Evolutionary conservation across 768 basidiomycete species (phyloP).

Genomic region (Chalciporus chontae): DNA sequence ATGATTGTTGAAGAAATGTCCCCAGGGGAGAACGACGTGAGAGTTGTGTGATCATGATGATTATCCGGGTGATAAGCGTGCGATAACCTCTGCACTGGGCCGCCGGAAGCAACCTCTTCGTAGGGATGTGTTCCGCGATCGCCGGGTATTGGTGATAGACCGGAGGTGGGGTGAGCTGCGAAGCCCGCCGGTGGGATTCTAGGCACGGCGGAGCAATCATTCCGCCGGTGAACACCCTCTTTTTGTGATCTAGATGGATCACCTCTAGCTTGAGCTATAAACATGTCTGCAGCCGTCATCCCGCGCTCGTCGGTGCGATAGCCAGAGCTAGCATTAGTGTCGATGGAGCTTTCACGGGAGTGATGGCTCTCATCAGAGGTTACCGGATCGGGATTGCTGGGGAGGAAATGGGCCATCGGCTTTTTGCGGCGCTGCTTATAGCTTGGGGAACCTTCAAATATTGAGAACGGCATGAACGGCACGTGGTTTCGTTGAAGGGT

Average conservation of each 20-base stretch:
- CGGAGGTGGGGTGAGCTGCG: constrained; percentile 18
- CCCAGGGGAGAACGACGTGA: constrained; percentile 21
- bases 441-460: constrained; percentile 79
- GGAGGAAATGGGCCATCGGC: constrained; percentile 38
- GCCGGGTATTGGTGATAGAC: constrained; percentile 19
- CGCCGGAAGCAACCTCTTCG: constrained; percentile 16
- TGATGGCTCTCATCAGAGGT: constrained; percentile 20
- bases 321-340: constrained; percentile 29
- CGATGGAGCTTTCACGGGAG: constrained; percentile 8
- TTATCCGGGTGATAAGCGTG: constrained; percentile 15
- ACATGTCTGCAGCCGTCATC: constrained; percentile 64
- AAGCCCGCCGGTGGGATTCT: constrained; percentile 19
- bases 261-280: constrained; percentile 56
- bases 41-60: constrained; percentile 9
- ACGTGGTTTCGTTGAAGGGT: constrained; percentile 17
- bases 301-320: constrained; percentile 28
- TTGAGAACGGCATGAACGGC: constrained; percentile 63
- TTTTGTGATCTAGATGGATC: constrained; percentile 36
- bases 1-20: constrained; percentile 18
- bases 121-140: constrained; percentile 22
- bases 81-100: constrained; percentile 15
- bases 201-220: constrained; percentile 6
- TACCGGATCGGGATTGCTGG: constrained; percentile 29
- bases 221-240: constrained; percentile 13
- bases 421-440: constrained; percentile 91